Conservation (phyloP, 768 basidiomycete species). For the Pulveroboletus ravenelii region DNA sequence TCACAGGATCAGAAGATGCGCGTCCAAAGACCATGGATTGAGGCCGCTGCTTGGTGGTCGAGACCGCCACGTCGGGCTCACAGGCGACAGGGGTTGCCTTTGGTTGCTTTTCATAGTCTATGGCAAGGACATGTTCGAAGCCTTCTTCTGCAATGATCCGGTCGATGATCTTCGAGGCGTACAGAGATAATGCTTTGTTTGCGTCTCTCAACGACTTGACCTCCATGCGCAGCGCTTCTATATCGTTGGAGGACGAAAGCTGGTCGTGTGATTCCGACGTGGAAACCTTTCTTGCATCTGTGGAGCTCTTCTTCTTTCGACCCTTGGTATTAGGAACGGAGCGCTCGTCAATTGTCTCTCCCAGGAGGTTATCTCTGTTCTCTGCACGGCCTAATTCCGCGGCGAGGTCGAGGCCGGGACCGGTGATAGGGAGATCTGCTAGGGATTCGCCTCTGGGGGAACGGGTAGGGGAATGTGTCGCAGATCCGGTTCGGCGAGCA, state of each 20-base stretch:
- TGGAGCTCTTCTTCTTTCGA: constrained; percentile 39
- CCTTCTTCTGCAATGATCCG: constrained; percentile 95
- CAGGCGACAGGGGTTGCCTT: constrained; percentile 39
- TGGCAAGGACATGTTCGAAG: constrained; percentile 94
- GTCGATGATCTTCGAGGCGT: constrained; percentile 97
- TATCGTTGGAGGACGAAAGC: constrained; percentile 46
- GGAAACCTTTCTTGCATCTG: constrained; percentile 31
- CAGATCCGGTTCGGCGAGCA: constrained; percentile 53
- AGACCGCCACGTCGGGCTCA: constrained; percentile 8
- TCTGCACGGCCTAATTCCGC: constrained; percentile 90
- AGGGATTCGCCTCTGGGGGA: constrained; percentile 70
- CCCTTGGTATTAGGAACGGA: constrained; percentile 40
- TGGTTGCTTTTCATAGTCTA: constrained; percentile 71
- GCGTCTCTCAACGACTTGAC: constrained; percentile 92
- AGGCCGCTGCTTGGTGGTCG: constrained; percentile 46
- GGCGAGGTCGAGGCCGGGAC: constrained; percentile 84
- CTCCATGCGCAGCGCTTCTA: constrained; percentile 76
- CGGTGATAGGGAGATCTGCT: constrained; percentile 81
- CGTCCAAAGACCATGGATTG: constrained; percentile 54
- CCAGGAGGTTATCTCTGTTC: constrained; percentile 75
- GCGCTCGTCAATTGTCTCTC: constrained; percentile 48
- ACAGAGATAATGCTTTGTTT: constrained; percentile 91
- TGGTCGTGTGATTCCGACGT: constrained; percentile 40
- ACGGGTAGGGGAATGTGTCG: constrained; percentile 41
- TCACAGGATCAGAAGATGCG: constrained; percentile 34